phyloP scores from a whole-genome alignment of 2,329 filamentous ascomycete species.

The Paraphaeosphaeria minitans region DNA sequence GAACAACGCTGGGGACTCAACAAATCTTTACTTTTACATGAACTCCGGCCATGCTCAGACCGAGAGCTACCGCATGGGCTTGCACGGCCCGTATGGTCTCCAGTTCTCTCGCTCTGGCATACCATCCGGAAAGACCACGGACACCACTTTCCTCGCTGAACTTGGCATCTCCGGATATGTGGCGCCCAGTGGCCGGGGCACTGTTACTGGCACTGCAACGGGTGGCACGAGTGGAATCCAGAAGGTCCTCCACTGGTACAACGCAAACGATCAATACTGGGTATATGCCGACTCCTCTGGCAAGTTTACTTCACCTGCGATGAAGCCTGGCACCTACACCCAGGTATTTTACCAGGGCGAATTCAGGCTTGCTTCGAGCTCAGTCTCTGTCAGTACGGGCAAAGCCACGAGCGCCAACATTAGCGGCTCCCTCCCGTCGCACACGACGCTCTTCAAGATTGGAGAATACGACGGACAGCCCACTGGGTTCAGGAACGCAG shows the following conservation, averaged over 20 bases:
- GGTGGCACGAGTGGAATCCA: slow-evolving; percentile 60
- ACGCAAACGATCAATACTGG: slow-evolving; percentile 69
- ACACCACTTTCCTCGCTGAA: slow-evolving; percentile 65
- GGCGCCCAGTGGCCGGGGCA: slow-evolving; percentile 60
- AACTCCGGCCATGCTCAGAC: slow-evolving; percentile 66
- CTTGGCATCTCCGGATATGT: slow-evolving; percentile 65
- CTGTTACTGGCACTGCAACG: slow-evolving; percentile 64
- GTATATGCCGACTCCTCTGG: slow-evolving; percentile 60
- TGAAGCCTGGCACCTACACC: slow-evolving; percentile 72
- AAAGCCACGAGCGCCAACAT: slow-evolving; percentile 57
- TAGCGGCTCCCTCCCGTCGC: slow-evolving; percentile 54
- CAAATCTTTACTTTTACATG: slow-evolving; percentile 70
- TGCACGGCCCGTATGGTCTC: slow-evolving; percentile 70
- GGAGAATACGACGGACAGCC: slow-evolving; percentile 68
- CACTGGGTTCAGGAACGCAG: slow-evolving; percentile 67
- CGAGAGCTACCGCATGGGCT: slow-evolving; percentile 64
- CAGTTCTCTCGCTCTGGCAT: slow-evolving; percentile 64
- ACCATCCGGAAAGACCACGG: slow-evolving; percentile 53
- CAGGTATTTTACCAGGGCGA: slow-evolving; percentile 69
- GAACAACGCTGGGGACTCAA: slow-evolving; percentile 65
- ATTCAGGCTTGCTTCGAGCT: slow-evolving; percentile 58
- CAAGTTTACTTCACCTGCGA: slow-evolving; percentile 66
- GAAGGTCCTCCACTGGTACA: slow-evolving; percentile 69
- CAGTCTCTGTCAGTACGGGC: slow-evolving; percentile 55
- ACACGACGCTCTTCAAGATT: slow-evolving; percentile 65